phyloP scores from a whole-genome alignment of 148 eudicot genomes.

The Cornus controversa region DNA sequence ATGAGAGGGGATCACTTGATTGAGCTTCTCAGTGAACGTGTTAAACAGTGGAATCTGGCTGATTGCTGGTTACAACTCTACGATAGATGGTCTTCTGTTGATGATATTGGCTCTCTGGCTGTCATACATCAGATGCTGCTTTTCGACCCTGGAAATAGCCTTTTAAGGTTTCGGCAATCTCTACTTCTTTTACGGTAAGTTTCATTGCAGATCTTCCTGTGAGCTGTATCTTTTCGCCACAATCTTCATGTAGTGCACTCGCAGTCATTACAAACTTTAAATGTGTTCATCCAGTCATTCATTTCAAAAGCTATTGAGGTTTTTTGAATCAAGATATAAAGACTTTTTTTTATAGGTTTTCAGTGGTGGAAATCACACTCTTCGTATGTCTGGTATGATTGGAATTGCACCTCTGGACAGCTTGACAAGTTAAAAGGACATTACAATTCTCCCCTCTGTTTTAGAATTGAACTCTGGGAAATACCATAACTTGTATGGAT shows the following conservation, averaged over 20 bases:
- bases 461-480: background rate
- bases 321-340: background rate
- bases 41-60: constrained; percentile 65
- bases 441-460: too few species aligned
- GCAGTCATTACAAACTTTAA: background rate
- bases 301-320: background rate
- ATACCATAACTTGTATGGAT: background rate
- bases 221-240: background rate
- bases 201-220: background rate
- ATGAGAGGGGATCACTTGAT: constrained; percentile 61
- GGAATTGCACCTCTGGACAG: background rate
- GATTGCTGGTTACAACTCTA: constrained; percentile 90
- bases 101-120: constrained; percentile 89
- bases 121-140: constrained; percentile 78
- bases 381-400: background rate
- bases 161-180: constrained; percentile 74
- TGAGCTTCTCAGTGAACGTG: constrained; percentile 50
- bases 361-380: background rate
- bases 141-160: constrained; percentile 80
- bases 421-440: background rate
- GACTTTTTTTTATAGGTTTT: background rate
- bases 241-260: background rate
- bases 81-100: constrained; percentile 85
- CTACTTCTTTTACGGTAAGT: constrained; percentile 75
- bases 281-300: background rate